Evolutionary conservation across 2,329 filamentous ascomycete species (phyloP).

Genomic region (Zasmidium cellare): DNA sequence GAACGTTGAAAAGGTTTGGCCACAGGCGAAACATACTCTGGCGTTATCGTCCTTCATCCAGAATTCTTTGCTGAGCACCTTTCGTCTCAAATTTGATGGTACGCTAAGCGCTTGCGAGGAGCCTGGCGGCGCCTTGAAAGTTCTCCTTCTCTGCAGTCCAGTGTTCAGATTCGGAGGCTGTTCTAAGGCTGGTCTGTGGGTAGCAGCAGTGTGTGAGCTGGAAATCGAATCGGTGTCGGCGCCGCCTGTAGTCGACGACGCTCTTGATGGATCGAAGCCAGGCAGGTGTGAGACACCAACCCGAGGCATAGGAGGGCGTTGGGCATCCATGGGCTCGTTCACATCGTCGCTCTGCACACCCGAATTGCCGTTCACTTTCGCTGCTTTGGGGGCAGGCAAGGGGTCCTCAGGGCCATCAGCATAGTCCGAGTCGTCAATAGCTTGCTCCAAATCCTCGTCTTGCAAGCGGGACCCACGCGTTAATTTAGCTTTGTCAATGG

Average conservation of each 20-base stretch:
- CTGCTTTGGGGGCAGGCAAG: neutral
- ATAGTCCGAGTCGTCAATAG: constrained; percentile 26
- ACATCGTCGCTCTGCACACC: neutral
- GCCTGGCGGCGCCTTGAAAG: constrained; percentile 21
- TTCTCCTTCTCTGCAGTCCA: constrained; percentile 27
- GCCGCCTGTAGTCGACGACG: constrained; percentile 47
- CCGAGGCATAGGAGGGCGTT: constrained; percentile 40
- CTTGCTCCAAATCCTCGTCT: constrained; percentile 19
- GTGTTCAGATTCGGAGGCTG: constrained; percentile 31
- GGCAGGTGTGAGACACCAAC: constrained; percentile 51
- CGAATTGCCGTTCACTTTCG: neutral
- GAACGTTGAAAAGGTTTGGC: constrained; percentile 87
- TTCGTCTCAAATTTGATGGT: constrained; percentile 70
- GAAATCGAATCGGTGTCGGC: constrained; percentile 28
- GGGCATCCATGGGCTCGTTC: constrained; percentile 24
- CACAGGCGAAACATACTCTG: constrained; percentile 94
- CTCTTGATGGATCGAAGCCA: constrained; percentile 46
- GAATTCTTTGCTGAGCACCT: constrained; percentile 90
- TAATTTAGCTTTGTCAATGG: constrained; percentile 16
- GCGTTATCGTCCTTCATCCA: constrained; percentile 97
- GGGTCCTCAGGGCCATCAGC: constrained; percentile 16
- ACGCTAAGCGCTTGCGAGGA: constrained; percentile 11
- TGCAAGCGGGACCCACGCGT: constrained; percentile 6
- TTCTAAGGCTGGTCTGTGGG: constrained; percentile 16
- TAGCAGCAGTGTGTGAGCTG: constrained; percentile 20